phyloP scores from a whole-genome alignment of 768 basidiomycete genomes.

The Cyclocybe aegerita region DNA sequence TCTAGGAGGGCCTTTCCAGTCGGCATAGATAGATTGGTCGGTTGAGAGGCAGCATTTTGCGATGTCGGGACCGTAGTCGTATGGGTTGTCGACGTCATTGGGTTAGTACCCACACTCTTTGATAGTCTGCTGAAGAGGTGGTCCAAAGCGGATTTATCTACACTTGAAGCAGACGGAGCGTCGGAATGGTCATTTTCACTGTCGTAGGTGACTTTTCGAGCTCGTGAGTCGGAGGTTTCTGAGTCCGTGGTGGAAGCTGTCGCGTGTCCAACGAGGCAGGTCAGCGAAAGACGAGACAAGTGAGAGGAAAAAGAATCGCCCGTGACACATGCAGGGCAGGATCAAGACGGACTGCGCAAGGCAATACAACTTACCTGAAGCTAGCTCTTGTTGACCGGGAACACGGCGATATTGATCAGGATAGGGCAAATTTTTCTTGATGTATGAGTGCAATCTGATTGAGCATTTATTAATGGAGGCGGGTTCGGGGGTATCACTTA shows the following conservation, averaged over 20 bases:
- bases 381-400: too few relatives aligned
- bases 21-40: conserved; percentile 19
- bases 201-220: conserved; percentile 18
- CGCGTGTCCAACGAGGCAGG: too few relatives aligned
- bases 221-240: conserved; percentile 15
- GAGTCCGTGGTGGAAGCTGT: too few relatives aligned
- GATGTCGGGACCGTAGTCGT: conserved; percentile 18
- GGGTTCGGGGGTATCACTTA: not conserved
- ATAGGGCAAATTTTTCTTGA: conserved; percentile 66
- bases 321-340: too few relatives aligned
- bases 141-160: conserved; percentile 41
- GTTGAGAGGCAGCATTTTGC: conserved; percentile 21
- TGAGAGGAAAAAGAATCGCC: not conserved
- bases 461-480: not conserved
- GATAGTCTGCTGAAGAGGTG: conserved; percentile 46
- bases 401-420: conserved; percentile 58
- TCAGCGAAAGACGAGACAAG: conserved; percentile 2
- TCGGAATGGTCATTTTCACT: conserved; percentile 28
- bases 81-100: not conserved
- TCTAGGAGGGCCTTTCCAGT: conserved; percentile 64
- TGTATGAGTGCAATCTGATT: conserved; percentile 60
- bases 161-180: conserved; percentile 21
- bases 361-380: too few relatives aligned
- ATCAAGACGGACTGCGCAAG: too few relatives aligned
- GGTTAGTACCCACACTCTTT: too few relatives aligned